Conservation (phyloP, 805 yeast species). For the Yamadazyma endophytica region DNA sequence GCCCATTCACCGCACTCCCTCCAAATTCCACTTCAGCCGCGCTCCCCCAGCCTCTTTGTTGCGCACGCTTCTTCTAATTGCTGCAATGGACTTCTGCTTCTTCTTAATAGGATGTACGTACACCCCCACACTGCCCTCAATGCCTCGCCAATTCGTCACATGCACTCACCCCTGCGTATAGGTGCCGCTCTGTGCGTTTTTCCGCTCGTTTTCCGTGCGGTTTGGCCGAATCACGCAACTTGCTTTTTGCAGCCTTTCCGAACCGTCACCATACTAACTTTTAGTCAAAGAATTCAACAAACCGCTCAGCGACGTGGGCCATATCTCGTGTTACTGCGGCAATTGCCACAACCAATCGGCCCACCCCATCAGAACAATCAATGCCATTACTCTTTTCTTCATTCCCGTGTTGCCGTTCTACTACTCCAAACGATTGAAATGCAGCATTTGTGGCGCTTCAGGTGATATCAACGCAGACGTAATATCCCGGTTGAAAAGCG, state of each 20-base stretch:
- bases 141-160: no score
- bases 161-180: not conserved
- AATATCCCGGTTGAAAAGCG: conserved; percentile 21
- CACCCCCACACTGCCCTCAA: no score
- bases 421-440: conserved; percentile 48
- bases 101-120: conserved; percentile 33
- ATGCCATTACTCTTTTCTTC: conserved; percentile 51
- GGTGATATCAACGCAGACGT: conserved; percentile 23
- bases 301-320: conserved; percentile 26
- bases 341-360: conserved; percentile 57
- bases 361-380: conserved; percentile 47
- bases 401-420: conserved; percentile 52
- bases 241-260: not conserved
- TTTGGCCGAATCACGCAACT: not conserved
- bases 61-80: no score
- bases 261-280: conserved; percentile 1
- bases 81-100: conserved; percentile 31
- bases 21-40: no score
- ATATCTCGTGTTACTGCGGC: conserved; percentile 45
- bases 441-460: conserved; percentile 47
- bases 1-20: no score
- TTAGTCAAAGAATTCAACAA: conserved; percentile 32
- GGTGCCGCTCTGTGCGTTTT: no score
- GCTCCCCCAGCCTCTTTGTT: no score
- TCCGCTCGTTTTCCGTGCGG: no score